Percentiles rank a stretch among this genome's conserved stretches.
Evolutionary conservation across 495 filamentous ascomycete genomes (phyloP).

Genomic region (Xylaria longipes): DNA sequence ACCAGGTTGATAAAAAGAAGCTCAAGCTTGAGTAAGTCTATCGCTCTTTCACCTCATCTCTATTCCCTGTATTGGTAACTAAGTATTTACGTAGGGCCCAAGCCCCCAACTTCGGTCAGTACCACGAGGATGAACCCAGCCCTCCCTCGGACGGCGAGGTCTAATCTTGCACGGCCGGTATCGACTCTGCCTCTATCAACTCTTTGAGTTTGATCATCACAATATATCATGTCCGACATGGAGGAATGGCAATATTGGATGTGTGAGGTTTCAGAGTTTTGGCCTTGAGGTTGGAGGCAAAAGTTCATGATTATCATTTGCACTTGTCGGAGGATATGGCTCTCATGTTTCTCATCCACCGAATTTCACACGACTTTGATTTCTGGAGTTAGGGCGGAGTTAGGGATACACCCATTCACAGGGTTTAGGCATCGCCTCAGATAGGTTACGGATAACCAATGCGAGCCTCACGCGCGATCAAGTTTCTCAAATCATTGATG

Average conservation of each 20-base stretch:
- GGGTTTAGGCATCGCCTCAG: conserved; percentile 3
- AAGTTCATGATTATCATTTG: not conserved
- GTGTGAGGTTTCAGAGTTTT: not conserved
- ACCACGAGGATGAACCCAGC: not conserved
- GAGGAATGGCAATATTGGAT: not conserved
- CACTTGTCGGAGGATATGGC: not conserved
- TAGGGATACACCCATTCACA: not conserved
- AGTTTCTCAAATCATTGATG: not conserved
- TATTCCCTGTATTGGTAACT: not conserved
- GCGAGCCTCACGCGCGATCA: not conserved
- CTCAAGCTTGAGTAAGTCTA: conserved; percentile 26
- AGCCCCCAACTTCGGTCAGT: not conserved
- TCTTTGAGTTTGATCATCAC: not conserved
- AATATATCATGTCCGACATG: not conserved
- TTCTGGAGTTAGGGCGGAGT: not conserved
- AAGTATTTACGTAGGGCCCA: not conserved
- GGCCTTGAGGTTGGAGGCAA: not conserved
- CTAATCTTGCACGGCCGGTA: not conserved
- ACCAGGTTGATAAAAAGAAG: conserved; percentile 13
- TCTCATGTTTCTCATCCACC: not conserved
- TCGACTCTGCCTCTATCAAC: not conserved
- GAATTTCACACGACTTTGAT: not conserved
- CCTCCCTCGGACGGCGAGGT: not conserved
- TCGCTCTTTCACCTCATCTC: not conserved
- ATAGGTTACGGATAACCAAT: not conserved